A percentile compares a stretch with the other conserved stretches of the same genome.
Evolutionary conservation across 805 yeast species (phyloP).

Genomic region (Pichia nakasei): DNA sequence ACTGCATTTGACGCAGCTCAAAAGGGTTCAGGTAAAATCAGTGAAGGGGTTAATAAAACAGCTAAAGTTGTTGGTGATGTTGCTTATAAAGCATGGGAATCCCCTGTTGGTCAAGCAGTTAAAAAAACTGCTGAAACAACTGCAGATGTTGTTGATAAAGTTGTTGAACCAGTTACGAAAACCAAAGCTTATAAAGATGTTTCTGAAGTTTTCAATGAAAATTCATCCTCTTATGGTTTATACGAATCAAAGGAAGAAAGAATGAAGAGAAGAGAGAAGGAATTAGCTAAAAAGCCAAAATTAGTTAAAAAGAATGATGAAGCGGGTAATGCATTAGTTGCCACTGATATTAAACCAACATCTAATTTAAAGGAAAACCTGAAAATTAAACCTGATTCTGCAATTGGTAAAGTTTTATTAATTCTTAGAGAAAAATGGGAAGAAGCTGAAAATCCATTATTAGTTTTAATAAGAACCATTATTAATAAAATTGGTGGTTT

Average conservation of each 20-base stretch:
- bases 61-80: constrained; percentile 91
- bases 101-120: constrained; percentile 85
- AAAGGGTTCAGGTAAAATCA: constrained; percentile 49
- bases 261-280: constrained; percentile 57
- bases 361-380: constrained; percentile 42
- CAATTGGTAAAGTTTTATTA: constrained; percentile 57
- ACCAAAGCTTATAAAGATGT: constrained; percentile 87
- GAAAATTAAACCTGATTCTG: constrained; percentile 56
- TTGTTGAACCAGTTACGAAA: constrained; percentile 86
- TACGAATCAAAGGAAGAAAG: constrained; percentile 81
- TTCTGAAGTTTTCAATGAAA: constrained; percentile 83
- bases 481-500: constrained; percentile 75
- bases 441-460: constrained; percentile 88
- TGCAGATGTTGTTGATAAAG: constrained; percentile 78
- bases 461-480: constrained; percentile 71
- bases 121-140: constrained; percentile 74
- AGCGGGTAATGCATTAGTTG: constrained; percentile 75
- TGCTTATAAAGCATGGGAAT: constrained; percentile 92
- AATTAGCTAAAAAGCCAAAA: constrained; percentile 46
- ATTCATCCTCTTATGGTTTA: constrained; percentile 88
- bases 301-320: constrained; percentile 70
- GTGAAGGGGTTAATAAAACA: constrained; percentile 71
- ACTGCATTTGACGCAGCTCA: constrained; percentile 88
- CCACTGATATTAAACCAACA: constrained; percentile 72
- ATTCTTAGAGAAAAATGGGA: constrained; percentile 71